Conservation (phyloP, 345 rosid species). For the Gossypium turneri region DNA sequence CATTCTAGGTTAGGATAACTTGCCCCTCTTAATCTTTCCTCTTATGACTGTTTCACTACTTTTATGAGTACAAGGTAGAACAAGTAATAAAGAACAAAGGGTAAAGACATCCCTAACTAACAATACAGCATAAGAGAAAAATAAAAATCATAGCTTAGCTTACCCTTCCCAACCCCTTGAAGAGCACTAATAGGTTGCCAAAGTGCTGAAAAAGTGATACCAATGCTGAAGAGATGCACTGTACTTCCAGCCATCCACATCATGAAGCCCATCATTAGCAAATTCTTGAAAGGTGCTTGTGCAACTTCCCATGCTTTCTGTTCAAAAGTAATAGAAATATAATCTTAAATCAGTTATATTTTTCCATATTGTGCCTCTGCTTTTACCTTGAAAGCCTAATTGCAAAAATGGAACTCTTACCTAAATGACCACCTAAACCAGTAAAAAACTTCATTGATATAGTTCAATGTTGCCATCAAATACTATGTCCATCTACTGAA, state of each 20-base stretch:
- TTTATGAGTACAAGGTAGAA: background rate
- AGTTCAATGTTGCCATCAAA: background rate
- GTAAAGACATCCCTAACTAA: background rate
- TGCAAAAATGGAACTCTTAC: background rate
- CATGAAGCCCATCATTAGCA: slow-evolving; percentile 99
- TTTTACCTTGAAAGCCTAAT: background rate
- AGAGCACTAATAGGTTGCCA: slow-evolving; percentile 98
- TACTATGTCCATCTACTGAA: background rate
- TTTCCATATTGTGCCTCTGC: background rate
- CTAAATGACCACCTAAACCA: background rate
- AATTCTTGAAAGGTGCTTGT: slow-evolving; percentile 93
- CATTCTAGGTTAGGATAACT: background rate
- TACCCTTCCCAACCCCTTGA: slow-evolving; percentile 96
- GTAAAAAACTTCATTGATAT: background rate
- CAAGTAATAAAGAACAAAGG: background rate
- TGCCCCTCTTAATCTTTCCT: background rate
- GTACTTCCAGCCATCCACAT: slow-evolving; percentile 99
- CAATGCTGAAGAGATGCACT: slow-evolving; percentile 97
- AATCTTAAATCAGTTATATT: background rate
- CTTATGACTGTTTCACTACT: background rate
- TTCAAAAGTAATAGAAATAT: slow-evolving; percentile 19
- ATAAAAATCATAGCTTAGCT: slow-evolving; percentile 10
- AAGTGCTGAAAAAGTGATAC: slow-evolving; percentile 95
- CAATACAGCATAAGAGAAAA: background rate
- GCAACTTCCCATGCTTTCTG: slow-evolving; percentile 99